Evolutionary conservation across 169 alveolate species (phyloP), one percentile per base, ranked within the genome.

Genomic region (Theileria orientalis): DNA sequence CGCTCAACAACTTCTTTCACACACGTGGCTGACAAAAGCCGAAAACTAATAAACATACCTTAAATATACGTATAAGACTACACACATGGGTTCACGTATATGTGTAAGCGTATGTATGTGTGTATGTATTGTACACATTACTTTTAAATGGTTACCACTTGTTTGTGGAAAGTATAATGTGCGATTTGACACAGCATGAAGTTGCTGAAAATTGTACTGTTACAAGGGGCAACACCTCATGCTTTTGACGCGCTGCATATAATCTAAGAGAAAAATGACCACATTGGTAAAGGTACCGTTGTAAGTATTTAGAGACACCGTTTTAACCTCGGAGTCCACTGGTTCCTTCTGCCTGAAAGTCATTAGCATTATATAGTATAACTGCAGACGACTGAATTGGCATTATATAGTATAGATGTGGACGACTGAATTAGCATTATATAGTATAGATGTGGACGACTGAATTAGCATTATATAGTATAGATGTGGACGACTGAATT

Each of bases 1-100:
- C 23, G 99, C 99, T 0, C 83, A 91, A 37, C 83, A 87, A 79
- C 86, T 94, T 94, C 90, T 95, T 1, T 79, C 74, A 35, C 97
- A 94, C 78, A 94, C 94, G 46, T 96, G 99, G 99, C 94, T 96
- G 44, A 84, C 41, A 32, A 44, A 35, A 16, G n/a, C 16, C 14
- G n/a, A n/a, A n/a, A n/a, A n/a, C n/a, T n/a, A n/a, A n/a, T n/a
- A n/a, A n/a, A n/a, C n/a, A n/a, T n/a, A n/a, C n/a, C n/a, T n/a
- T n/a, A n/a, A n/a, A n/a, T n/a, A n/a, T n/a, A n/a, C n/a, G 19
- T 27, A 33, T 32, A 59, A 32, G 19, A 27, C 13, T 21, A 59
- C 37, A 21, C 69, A 59, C 37, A 3, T 23, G 25, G 6, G 21
- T n/a, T 9, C 25, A 49, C 60, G 25, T 49, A 5, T 5, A 49